These are phyloP conservation scores for Fusarium sp. DNA, from an alignment of 2,329 filamentous ascomycete genomes.

Conservation along the genomic window DNA sequence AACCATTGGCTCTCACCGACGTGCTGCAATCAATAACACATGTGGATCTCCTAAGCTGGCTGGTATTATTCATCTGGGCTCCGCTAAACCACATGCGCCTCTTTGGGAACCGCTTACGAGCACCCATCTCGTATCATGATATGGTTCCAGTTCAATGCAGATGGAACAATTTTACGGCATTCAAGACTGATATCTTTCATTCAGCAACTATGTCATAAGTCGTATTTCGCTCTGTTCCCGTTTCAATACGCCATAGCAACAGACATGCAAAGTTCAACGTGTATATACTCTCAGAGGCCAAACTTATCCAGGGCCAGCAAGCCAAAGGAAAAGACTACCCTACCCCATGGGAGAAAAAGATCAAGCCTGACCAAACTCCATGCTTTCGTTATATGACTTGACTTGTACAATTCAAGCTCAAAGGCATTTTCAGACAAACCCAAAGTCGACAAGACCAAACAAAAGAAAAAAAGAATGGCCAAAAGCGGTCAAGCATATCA, in stretches of 20 bases:
- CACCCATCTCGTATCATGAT: conserved; percentile 17
- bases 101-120: background rate
- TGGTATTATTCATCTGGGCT: conserved; percentile 18
- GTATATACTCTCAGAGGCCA: conserved; percentile 1
- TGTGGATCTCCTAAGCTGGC: conserved; percentile 10
- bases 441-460: background rate
- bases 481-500: conserved; percentile 23
- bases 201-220: conserved; percentile 1
- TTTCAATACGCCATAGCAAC: conserved; percentile 9
- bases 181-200: conserved; percentile 2
- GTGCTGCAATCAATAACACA: conserved; percentile 7
- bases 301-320: conserved; percentile 2
- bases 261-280: conserved; percentile 2
- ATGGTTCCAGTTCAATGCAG: conserved; percentile 6
- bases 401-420: conserved; percentile 13
- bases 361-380: conserved; percentile 38
- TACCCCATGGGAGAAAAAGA: conserved; percentile 7
- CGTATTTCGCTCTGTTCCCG: background rate
- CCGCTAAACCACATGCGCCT: conserved; percentile 11
- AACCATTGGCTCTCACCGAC: conserved; percentile 32
- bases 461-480: background rate
- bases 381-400: conserved; percentile 33
- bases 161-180: background rate
- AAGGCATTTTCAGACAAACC: background rate
- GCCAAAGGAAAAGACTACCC: no score